Evolutionary conservation across 2,329 filamentous ascomycete species (phyloP), one percentile per base, ranked within the genome.

Genomic region (Sporothrix protearum): DNA sequence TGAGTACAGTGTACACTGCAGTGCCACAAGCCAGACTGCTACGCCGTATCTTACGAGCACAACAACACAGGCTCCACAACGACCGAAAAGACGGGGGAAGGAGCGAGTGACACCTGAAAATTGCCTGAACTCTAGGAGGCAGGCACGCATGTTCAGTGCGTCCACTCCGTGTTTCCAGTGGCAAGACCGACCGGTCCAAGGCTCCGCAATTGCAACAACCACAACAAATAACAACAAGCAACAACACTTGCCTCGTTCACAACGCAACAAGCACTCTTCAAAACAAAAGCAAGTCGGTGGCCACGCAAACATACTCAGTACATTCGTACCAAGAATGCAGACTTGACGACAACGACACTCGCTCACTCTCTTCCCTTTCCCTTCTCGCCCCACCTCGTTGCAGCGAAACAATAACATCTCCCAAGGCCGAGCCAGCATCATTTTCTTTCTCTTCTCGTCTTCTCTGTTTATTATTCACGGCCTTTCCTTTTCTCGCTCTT

Each of bases 331-430:
- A 71, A 64, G 69, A 71, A 71, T 71, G 69, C 69, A 55, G 53
- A 51, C 53, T 66, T 72, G 71, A 72, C 68, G 71, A 72, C 68
- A 57, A 33, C 66, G 10, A 42, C 42, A 19, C 53, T 28, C 49
- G 5, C 49, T 59, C 36, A 22, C 14, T 47, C 14, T 47, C 25
- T 49, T 47, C 25, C 45, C 19, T 16, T 51, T 9, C 10, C 45
- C 63, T 33, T 14, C 33, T 19, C 33, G 33, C 42, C 63, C 63
- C 42, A 66, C 45, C 64, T 53, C 28, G 22, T 28, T 53, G 64
- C 47, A 49, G 47, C 36, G 30, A 14, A 68, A 57, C 25, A 51
- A 36, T 59, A 61, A 53, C 70, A 71, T 64, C 22, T 59, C 55
- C 36, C 68, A 45, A 57, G 59, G 53, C 28, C 12, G 42, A 66